phyloP scores from a whole-genome alignment of 371 early-diverging fungal species.

The Dipsacomyces acuminosporus region DNA sequence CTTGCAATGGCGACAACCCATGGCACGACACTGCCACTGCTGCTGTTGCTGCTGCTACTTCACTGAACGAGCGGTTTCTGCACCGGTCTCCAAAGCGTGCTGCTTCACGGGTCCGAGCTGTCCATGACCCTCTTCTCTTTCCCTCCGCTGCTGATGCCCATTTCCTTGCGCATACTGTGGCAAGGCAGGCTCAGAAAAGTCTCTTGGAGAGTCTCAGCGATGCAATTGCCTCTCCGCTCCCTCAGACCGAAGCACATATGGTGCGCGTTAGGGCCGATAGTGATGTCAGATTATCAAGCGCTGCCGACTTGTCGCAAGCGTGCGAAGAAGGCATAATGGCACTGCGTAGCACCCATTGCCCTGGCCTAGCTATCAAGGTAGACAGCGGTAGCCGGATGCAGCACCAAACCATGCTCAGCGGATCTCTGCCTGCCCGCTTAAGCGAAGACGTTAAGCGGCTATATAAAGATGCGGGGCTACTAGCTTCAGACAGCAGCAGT shows the following conservation, averaged over 20 bases:
- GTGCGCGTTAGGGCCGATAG: conserved; percentile 20
- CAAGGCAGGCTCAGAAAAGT: conserved; percentile 11
- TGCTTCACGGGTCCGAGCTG: conserved; percentile 10
- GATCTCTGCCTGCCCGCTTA: conserved; percentile 4
- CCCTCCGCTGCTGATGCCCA: conserved; percentile 19
- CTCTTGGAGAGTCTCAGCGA: conserved; percentile 24
- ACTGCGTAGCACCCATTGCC: too few relatives aligned
- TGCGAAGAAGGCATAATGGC: too few relatives aligned
- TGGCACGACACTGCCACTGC: conserved; percentile 50
- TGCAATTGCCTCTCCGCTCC: conserved; percentile 34
- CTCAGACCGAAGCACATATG: conserved; percentile 31
- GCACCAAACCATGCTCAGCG: background rate
- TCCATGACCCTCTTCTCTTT: conserved; percentile 26
- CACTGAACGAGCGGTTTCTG: conserved; percentile 56
- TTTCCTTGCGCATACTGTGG: conserved; percentile 6
- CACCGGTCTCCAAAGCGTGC: conserved; percentile 5
- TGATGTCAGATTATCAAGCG: conserved; percentile 3
- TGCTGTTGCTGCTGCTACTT: too few relatives aligned
- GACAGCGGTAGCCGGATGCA: background rate
- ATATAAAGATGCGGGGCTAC: background rate
- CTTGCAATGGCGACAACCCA: conserved; percentile 47
- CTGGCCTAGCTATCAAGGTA: background rate
- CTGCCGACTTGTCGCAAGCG: background rate
- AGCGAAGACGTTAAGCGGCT: conserved; percentile 1
- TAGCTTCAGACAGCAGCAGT: background rate